Evolutionary conservation across 2,329 filamentous ascomycete genomes (phyloP).

Genomic region (Incumbomyces delicatus): DNA sequence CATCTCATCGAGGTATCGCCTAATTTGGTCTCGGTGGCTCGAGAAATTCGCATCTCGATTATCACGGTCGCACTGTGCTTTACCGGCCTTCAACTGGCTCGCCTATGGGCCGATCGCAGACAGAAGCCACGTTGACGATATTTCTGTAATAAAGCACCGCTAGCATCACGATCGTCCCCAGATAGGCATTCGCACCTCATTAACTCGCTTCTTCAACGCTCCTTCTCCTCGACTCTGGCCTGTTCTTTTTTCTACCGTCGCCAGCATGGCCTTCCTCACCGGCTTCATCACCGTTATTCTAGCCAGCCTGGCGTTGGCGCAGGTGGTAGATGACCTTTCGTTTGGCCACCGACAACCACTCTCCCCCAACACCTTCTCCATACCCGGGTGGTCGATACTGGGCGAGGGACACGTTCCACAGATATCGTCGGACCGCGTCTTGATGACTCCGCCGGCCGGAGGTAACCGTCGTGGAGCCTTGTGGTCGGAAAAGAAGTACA

Average conservation of each 20-base stretch:
- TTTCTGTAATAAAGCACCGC: not conserved
- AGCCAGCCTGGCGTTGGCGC: slow-evolving; percentile 10
- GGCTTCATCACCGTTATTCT: slow-evolving; percentile 11
- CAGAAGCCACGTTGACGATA: slow-evolving; percentile 2
- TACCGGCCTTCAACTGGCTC: slow-evolving; percentile 19
- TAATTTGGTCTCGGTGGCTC: slow-evolving; percentile 39
- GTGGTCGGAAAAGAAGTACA: slow-evolving; percentile 58
- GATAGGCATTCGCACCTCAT: too few relatives aligned
- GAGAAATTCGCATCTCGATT: slow-evolving; percentile 42
- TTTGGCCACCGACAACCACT: slow-evolving; percentile 33
- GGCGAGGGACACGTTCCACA: slow-evolving; percentile 48
- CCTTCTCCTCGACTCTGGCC: not conserved
- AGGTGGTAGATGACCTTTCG: slow-evolving; percentile 18
- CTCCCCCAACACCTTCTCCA: slow-evolving; percentile 42
- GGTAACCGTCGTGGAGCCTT: slow-evolving; percentile 75
- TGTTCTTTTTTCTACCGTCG: not conserved
- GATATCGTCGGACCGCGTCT: slow-evolving; percentile 75
- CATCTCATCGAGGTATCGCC: slow-evolving; percentile 44
- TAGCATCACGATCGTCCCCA: too few relatives aligned
- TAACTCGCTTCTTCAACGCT: too few relatives aligned
- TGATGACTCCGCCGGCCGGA: slow-evolving; percentile 79
- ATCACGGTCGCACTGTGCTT: slow-evolving; percentile 42
- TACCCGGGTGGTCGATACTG: slow-evolving; percentile 47
- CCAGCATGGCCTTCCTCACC: not conserved
- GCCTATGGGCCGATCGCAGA: slow-evolving; percentile 3